Evolutionary conservation across 495 filamentous ascomycete genomes (phyloP).

Genomic region (Rhypophila decipiens): DNA sequence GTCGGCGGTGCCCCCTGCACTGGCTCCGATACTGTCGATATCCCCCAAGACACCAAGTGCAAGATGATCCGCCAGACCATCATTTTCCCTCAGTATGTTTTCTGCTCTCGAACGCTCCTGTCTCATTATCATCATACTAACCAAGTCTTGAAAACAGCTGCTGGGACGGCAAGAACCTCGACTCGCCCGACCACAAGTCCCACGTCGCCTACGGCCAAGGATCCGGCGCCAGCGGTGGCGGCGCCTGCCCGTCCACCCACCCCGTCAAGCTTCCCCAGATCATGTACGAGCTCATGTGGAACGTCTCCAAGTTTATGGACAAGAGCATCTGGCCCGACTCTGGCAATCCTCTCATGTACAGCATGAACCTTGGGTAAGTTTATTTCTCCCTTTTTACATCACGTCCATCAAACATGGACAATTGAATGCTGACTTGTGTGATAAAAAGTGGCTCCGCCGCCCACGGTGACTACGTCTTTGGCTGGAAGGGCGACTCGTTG

Average conservation of each 20-base stretch:
- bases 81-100: constrained; percentile 52
- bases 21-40: constrained; percentile 47
- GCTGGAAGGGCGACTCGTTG: constrained; percentile 62
- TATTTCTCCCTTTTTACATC: background rate
- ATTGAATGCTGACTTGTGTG: background rate
- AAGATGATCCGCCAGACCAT: constrained; percentile 54
- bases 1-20: constrained; percentile 41
- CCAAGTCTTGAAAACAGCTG: constrained; percentile 23
- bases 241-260: constrained; percentile 53
- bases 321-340: constrained; percentile 48
- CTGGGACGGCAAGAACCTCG: constrained; percentile 51
- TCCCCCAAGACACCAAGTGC: constrained; percentile 45
- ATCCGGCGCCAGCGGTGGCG: constrained; percentile 44
- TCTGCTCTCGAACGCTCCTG: background rate
- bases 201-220: constrained; percentile 55
- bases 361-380: constrained; percentile 45
- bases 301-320: constrained; percentile 50
- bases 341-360: constrained; percentile 49
- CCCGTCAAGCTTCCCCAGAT: constrained; percentile 59
- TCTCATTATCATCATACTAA: constrained; percentile 5
- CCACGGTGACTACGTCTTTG: constrained; percentile 76
- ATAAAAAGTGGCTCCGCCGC: constrained; percentile 35
- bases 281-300: constrained; percentile 66
- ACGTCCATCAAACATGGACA: background rate
- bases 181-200: constrained; percentile 56